Base-by-base conservation (phyloP, 257 asterid species). In the Solanum tarijense region DNA sequence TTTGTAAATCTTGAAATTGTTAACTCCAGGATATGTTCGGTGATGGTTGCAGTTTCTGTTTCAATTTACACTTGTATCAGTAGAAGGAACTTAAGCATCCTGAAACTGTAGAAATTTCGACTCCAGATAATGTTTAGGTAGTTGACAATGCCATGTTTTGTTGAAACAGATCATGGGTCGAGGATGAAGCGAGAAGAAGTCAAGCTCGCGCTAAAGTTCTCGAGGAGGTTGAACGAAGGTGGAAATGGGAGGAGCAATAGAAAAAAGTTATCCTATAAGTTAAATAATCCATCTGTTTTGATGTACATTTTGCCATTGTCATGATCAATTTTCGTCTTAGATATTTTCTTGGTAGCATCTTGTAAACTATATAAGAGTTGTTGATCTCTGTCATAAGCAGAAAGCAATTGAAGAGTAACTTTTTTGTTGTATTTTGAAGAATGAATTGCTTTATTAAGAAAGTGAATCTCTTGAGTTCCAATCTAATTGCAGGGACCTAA, bases 101-200 rank as follows among this genome's bases (percentile, higher is more conserved):
- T 73, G 82, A 20, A 32, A 2, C 46, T 16, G 83, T 76, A 25
- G 38, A 79, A 41, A 4, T 79, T 72, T 39, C 1, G 5, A 41
- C 66, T 43, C 85, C 0, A 0, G 39, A 79, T 27, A 27, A 8
- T 79, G 25, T 79, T 1, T 52, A 29, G 69, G 43, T 46, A n/a
- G 39, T 48, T 82, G 71, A 82, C 86, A 48, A 48, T 48, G 43
- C 69, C 69, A 48, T 82, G 86, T 82, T 82, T 82, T 82, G 6
- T 82, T 31, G 31, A 82, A 31, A 83, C 94, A 97, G 99, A 89
- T 94, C 98, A 46, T 97, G 98, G 99, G 92, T 96, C n/a, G 98
- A 93, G 90, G 98, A 95, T 10, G 99, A 97, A 91, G 99, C 98
- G 12, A 92, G 92, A 83, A 97, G 93, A 90, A 95, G 95, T 91